Evolutionary conservation across 139 green algal species (phyloP).

Genomic region (Chlorella sp.): DNA sequence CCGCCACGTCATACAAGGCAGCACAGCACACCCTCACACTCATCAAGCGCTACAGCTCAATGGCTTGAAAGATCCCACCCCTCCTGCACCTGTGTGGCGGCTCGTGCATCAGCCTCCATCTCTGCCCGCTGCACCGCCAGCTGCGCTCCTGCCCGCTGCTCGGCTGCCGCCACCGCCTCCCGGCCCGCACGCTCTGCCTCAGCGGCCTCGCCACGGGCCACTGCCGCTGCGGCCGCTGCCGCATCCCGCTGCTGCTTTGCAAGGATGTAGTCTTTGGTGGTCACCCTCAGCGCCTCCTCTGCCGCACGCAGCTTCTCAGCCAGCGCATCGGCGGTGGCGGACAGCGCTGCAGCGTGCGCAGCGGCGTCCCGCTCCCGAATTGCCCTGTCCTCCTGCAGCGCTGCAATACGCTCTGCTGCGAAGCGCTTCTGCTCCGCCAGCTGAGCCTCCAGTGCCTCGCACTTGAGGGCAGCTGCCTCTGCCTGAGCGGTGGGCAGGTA

Average conservation of each 20-base stretch:
- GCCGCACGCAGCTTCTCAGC: constrained; percentile 62
- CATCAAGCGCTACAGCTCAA: too few relatives aligned
- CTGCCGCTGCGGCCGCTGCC: background rate
- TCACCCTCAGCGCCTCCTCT: constrained; percentile 77
- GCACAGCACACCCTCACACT: too few relatives aligned
- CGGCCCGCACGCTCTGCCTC: constrained; percentile 20
- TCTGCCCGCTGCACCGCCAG: constrained; percentile 7
- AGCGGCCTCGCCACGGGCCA: background rate
- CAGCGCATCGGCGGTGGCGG: constrained; percentile 54
- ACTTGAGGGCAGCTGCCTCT: constrained; percentile 80
- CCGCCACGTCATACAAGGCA: too few relatives aligned
- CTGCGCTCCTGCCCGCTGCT: constrained; percentile 37
- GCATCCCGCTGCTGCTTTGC: constrained; percentile 46
- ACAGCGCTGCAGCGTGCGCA: constrained; percentile 42
- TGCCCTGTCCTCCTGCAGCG: constrained; percentile 82
- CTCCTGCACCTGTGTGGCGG: background rate
- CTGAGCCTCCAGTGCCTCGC: constrained; percentile 86
- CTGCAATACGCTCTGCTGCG: constrained; percentile 74
- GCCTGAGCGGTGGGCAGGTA: constrained; percentile 70
- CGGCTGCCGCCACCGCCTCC: constrained; percentile 6
- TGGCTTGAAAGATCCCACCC: too few relatives aligned
- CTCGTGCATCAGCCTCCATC: background rate
- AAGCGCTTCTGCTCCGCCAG: constrained; percentile 87
- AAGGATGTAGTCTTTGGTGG: constrained; percentile 86
- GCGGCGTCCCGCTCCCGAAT: constrained; percentile 80